These are phyloP conservation scores for Boletus reticuloceps DNA, from an alignment of 768 basidiomycete species.

Conservation along the genomic window DNA sequence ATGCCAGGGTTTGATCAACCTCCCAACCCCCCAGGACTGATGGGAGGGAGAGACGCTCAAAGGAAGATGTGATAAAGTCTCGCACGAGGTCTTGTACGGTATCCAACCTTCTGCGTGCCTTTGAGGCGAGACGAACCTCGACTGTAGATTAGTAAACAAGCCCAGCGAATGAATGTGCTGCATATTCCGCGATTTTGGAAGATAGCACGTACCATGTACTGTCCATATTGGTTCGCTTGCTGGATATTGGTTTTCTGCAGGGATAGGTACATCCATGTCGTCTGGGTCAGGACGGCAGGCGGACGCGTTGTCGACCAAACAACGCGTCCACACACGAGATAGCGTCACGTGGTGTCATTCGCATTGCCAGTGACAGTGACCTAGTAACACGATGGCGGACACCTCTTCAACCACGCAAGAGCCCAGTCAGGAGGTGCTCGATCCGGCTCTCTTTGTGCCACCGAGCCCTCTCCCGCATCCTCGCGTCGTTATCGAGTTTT, in stretches of 20 bases:
- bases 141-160: constrained; percentile 43
- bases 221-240: constrained; percentile 47
- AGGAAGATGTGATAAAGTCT: constrained; percentile 52
- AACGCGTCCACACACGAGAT: constrained; percentile 47
- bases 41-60: constrained; percentile 66
- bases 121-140: constrained; percentile 74
- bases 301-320: constrained; percentile 34
- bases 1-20: constrained; percentile 62
- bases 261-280: constrained; percentile 12
- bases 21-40: constrained; percentile 80
- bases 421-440: constrained; percentile 28
- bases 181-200: not conserved
- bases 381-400: constrained; percentile 24
- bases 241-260: not conserved
- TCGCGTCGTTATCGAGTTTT: constrained; percentile 85
- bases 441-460: constrained; percentile 54
- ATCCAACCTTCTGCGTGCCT: constrained; percentile 72
- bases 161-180: not conserved
- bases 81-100: constrained; percentile 65
- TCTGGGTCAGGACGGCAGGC: constrained; percentile 1
- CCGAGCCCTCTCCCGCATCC: constrained; percentile 49
- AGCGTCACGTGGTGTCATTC: constrained; percentile 31
- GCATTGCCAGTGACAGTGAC: not conserved
- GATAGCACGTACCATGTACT: constrained; percentile 53
- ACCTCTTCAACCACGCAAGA: constrained; percentile 2